phyloP scores from a whole-genome alignment of 2,329 filamentous ascomycete species.

The Colletotrichum caudatum region DNA sequence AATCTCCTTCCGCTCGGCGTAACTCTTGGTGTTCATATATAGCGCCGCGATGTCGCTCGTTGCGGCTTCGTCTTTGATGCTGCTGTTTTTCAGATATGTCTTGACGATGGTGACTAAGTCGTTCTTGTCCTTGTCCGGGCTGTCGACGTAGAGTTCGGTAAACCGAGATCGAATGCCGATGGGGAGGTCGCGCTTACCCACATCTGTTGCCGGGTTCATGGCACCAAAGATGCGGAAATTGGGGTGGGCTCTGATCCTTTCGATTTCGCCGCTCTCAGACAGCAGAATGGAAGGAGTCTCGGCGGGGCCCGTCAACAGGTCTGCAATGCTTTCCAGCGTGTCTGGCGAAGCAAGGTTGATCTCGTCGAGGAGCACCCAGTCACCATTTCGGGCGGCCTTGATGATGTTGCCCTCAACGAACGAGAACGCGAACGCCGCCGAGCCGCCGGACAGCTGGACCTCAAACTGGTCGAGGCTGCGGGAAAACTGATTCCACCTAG shows the following conservation, averaged over 20 bases:
- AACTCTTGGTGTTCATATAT: slow-evolving; percentile 87
- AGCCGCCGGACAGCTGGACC: slow-evolving; percentile 78
- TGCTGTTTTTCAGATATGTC: slow-evolving; percentile 82
- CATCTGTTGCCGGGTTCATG: slow-evolving; percentile 98
- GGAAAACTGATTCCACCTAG: slow-evolving; percentile 85
- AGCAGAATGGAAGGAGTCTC: slow-evolving; percentile 85
- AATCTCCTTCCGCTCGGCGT: slow-evolving; percentile 84
- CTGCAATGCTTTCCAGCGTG: slow-evolving; percentile 92
- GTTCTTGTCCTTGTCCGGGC: slow-evolving; percentile 86
- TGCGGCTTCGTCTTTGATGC: slow-evolving; percentile 77
- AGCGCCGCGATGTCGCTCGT: slow-evolving; percentile 85
- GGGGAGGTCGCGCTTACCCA: slow-evolving; percentile 94
- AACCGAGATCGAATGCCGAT: slow-evolving; percentile 91
- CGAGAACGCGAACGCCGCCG: slow-evolving; percentile 87
- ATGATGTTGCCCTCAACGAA: slow-evolving; percentile 97
- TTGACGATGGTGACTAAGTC: slow-evolving; percentile 90
- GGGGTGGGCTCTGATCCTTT: slow-evolving; percentile 88
- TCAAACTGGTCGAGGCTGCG: slow-evolving; percentile 82
- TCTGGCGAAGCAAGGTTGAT: slow-evolving; percentile 97
- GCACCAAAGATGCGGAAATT: slow-evolving; percentile 97
- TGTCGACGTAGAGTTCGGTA: slow-evolving; percentile 94
- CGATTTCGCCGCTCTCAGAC: slow-evolving; percentile 92
- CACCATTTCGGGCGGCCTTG: slow-evolving; percentile 93
- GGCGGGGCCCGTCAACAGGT: slow-evolving; percentile 81
- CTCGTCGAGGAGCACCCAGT: slow-evolving; percentile 97